A percentile compares a stretch with the other conserved stretches of the same genome.
phyloP scores from a whole-genome alignment of 192 early-diverging fungal species.

The Coemansia sp. region DNA sequence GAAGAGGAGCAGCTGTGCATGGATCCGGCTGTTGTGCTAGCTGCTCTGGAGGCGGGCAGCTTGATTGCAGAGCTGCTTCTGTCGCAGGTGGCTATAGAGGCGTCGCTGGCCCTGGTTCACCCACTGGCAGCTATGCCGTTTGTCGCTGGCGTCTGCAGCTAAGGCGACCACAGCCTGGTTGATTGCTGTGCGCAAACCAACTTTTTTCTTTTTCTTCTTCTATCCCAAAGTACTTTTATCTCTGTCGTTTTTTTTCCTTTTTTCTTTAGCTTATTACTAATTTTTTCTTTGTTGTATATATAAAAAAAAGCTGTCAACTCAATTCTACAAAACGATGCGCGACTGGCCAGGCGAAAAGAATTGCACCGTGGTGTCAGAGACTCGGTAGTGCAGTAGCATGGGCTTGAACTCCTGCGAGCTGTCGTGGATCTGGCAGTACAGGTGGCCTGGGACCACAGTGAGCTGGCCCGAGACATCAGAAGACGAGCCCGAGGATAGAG shows the following conservation, averaged over 20 bases:
- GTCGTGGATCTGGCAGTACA: conserved; percentile 30
- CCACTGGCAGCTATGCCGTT: neutral
- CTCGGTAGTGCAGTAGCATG: conserved; percentile 26
- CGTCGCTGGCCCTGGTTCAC: conserved; percentile 30
- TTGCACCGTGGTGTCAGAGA: conserved; percentile 38
- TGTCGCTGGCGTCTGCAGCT: neutral
- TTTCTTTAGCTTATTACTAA: neutral
- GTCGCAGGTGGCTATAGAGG: conserved; percentile 39
- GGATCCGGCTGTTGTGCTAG: neutral
- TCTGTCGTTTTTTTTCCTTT: neutral
- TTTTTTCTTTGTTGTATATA: neutral
- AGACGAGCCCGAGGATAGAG: conserved; percentile 33
- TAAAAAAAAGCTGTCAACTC: conserved; percentile 2
- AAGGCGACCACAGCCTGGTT: neutral
- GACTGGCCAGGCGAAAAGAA: conserved; percentile 53
- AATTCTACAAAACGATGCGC: conserved; percentile 32
- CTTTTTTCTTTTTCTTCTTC: neutral
- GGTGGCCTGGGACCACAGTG: conserved; percentile 37
- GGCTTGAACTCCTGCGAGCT: conserved; percentile 29
- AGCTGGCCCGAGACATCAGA: conserved; percentile 47
- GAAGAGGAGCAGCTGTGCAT: neutral
- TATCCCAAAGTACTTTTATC: neutral
- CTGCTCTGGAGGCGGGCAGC: conserved; percentile 6
- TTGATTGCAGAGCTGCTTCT: conserved; percentile 28
- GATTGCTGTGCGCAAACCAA: neutral